These are phyloP conservation scores for Filosporella fistucella DNA, from an alignment of 495 filamentous ascomycete species.

Conservation along the genomic window DNA sequence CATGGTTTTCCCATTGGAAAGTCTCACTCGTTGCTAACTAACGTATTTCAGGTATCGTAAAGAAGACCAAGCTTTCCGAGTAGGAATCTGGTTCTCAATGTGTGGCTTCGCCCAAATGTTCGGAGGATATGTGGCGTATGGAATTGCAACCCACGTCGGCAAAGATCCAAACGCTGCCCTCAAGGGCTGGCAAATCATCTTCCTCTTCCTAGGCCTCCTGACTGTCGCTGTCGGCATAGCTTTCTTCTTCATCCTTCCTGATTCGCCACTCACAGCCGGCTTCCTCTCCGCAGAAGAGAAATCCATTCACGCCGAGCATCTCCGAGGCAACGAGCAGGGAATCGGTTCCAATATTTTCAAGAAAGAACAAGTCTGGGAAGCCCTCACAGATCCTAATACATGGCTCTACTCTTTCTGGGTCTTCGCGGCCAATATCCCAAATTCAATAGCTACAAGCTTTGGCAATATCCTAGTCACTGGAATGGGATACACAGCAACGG, in stretches of 20 bases:
- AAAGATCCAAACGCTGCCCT: conserved; percentile 13
- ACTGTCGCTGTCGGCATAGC: conserved; percentile 52
- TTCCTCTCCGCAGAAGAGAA: conserved; percentile 59
- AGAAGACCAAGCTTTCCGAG: conserved; percentile 51
- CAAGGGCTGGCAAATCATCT: conserved; percentile 31
- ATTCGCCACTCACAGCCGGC: conserved; percentile 64
- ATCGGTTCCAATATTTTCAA: conserved; percentile 31
- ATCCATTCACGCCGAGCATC: conserved; percentile 53
- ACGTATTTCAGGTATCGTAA: too few relatives aligned
- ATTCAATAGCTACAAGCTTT: background rate
- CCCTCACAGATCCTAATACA: conserved; percentile 33
- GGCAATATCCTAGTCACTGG: background rate
- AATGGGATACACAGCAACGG: too few relatives aligned
- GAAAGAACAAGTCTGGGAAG: conserved; percentile 30
- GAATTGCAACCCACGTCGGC: too few relatives aligned
- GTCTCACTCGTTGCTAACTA: too few relatives aligned
- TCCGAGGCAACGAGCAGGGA: conserved; percentile 60
- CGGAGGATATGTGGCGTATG: too few relatives aligned
- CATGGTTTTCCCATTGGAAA: too few relatives aligned
- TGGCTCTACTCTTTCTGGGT: conserved; percentile 25
- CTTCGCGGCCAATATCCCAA: background rate
- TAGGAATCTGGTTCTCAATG: conserved; percentile 58
- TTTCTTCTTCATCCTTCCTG: conserved; percentile 60
- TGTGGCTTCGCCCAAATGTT: background rate
- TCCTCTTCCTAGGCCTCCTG: conserved; percentile 59